phyloP scores from a whole-genome alignment of 2,329 filamentous ascomycete species.

The Aschersonia sp. region DNA sequence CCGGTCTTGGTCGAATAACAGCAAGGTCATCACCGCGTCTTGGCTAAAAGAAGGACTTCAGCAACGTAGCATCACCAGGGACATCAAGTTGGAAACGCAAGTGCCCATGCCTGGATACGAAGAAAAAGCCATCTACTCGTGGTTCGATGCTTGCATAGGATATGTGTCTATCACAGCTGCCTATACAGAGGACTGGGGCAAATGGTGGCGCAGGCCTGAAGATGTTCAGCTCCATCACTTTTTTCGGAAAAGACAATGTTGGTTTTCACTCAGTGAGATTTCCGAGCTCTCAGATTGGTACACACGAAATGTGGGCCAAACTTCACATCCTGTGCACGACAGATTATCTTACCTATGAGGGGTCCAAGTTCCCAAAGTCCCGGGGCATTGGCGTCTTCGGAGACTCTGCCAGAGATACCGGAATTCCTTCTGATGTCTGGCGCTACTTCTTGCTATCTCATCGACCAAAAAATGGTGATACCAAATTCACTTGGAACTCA shows the following conservation, averaged over 20 bases:
- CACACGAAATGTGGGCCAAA: conserved; percentile 66
- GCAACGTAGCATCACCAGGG: conserved; percentile 68
- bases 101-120: conserved; percentile 32
- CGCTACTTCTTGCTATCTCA: conserved; percentile 70
- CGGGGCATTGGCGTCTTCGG: conserved; percentile 72
- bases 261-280: conserved; percentile 77
- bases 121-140: conserved; percentile 62
- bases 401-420: conserved; percentile 67
- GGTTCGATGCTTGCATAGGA: conserved; percentile 74
- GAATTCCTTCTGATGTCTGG: conserved; percentile 64
- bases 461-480: conserved; percentile 63
- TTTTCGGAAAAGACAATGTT: conserved; percentile 58
- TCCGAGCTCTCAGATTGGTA: conserved; percentile 64
- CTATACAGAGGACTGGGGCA: conserved; percentile 67
- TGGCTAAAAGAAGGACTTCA: conserved; percentile 67
- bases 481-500: conserved; percentile 63
- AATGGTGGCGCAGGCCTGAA: conserved; percentile 75
- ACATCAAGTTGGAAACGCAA: conserved; percentile 60
- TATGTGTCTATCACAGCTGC: conserved; percentile 76
- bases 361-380: conserved; percentile 73
- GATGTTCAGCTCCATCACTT: conserved; percentile 76
- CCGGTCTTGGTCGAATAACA: conserved; percentile 59
- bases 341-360: conserved; percentile 62
- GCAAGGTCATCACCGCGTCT: conserved; percentile 54
- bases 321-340: conserved; percentile 67